These are phyloP conservation scores for Paramecium bursaria DNA, from an alignment of 73 alveolate species.

Conservation along the genomic window DNA sequence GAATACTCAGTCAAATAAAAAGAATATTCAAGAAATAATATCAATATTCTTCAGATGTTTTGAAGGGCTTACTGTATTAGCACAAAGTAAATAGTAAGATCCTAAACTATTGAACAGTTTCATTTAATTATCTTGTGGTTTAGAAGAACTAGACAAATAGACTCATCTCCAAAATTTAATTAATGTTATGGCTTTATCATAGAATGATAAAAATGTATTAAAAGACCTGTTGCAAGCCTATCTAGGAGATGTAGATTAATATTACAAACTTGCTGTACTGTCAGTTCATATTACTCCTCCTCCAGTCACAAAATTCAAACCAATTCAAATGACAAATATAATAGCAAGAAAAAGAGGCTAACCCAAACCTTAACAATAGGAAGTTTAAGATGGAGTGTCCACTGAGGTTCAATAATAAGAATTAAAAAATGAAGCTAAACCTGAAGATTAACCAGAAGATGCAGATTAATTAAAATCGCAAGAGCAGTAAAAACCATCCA, in stretches of 20 bases:
- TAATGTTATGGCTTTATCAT: slow-evolving; percentile 5
- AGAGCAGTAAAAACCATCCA: neutral
- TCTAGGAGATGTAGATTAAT: slow-evolving; percentile 26
- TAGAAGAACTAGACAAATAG: neutral
- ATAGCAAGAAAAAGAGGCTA: slow-evolving; percentile 44
- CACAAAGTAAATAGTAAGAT: slow-evolving; percentile 13
- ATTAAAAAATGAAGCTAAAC: neutral
- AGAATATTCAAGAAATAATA: slow-evolving; percentile 40
- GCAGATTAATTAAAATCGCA: neutral
- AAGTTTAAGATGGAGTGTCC: neutral
- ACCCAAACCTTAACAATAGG: neutral
- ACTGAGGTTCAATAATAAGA: neutral
- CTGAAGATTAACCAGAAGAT: neutral
- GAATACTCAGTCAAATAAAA: slow-evolving; percentile 41
- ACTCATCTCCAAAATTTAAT: neutral
- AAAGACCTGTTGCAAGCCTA: slow-evolving; percentile 7
- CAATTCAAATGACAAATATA: slow-evolving; percentile 1
- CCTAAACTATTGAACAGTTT: slow-evolving; percentile 12
- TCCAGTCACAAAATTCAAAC: neutral
- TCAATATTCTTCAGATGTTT: slow-evolving; percentile 29
- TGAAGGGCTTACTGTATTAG: slow-evolving; percentile 33
- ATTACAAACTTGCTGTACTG: slow-evolving; percentile 10
- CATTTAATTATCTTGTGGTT: neutral
- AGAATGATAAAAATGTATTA: slow-evolving; percentile 30
- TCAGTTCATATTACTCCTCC: slow-evolving; percentile 6